Evolutionary conservation across 257 asterid species (phyloP), one percentile per base, ranked within the genome.

Genomic region (Jaltomata sinuosa): DNA sequence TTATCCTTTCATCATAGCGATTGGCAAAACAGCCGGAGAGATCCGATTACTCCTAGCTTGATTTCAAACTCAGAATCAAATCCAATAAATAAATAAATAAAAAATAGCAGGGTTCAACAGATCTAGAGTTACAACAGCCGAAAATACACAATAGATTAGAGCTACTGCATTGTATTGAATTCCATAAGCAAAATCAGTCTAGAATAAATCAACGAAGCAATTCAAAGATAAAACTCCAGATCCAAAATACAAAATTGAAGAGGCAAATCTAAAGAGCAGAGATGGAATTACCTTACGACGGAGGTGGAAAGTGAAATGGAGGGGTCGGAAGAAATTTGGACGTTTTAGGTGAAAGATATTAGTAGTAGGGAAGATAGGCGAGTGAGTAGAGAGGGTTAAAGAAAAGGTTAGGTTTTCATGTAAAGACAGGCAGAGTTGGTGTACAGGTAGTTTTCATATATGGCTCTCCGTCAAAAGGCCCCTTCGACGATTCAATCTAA

Each of bases 391-490:
- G 34, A 69, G 25, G 76, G 32, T 53, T 74, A 45, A 67, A n/a
- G n/a, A n/a, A 87, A 77, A 16, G 84, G 72, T 36, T 18, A 52
- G 49, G 79, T n/a, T 62, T 87, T 64, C 85, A 74, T 57, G 85
- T n/a, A 74, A 83, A 81, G 52, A 81, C 85, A 82, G 71, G 40
- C 61, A 29, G 6, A 84, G 61, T 84, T 34, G 76, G 87, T 50
- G 42, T 38, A n/a, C n/a, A n/a, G n/a, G n/a, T n/a, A n/a, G n/a
- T 38, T 65, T 32, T 21, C 64, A 55, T 85, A 65, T 65, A 49
- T 53, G 53, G 59, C 62, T 82, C 83, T 84, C 80, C 86, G 87
- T 85, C 83, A 22, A 67, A 32, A 77, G 54, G 78, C 81, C 84
- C 84, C 78, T 80, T 86, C 83, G 16, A 76, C 81, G 59, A 36